Evolutionary conservation across 2,329 filamentous ascomycete species (phyloP), one percentile per base, ranked within the genome.

Genomic region (Cucurbitaria berberidis): DNA sequence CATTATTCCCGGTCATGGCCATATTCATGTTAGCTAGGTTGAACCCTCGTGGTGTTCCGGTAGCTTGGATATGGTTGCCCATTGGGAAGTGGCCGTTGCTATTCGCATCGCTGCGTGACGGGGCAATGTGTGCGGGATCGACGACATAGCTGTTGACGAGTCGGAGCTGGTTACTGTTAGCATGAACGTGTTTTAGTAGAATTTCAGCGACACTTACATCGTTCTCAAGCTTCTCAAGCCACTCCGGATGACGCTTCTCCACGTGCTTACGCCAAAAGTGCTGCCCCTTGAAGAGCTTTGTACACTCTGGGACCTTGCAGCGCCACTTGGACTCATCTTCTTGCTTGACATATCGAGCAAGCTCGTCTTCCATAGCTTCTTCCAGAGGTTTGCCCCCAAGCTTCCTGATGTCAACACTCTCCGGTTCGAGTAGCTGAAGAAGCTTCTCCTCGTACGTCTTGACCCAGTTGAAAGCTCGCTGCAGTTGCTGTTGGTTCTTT

Each of bases 401-500:
- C 77, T 97, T 98, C 73, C 87, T 87, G 36, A 98, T 81, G 69
- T 98, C 92, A 21, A 90, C 89, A 44, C 88, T 87, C 48, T 95
- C 90, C 0, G 95, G 95, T 62, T 98, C 93, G 13, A 99, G 82
- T 41, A 98, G 89, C 73, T 97, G 93, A 72, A 91, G 81, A 45
- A 99, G 84, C 78, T 99, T 99, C 70, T 99, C 95, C 72, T 99
- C 95, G 68, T 96, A 99, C 0, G 95, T 98, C 80, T 90, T 96
- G 55, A 99, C 96, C 95, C 96, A 99, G 70, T 98, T 99, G 79
- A 92, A 98, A 0, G 95, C 95, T 51, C 93, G 89, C 68, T 96
- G 90, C 13, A 98, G 85, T 72, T 98, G 95, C 73, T 96, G 91
- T 67, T 96, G 92, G 4, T 87, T 86, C 78, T 96, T 96, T 45